Evolutionary conservation across 2,329 filamentous ascomycete genomes (phyloP).

Genomic region (Dactylonectria estremocensis): DNA sequence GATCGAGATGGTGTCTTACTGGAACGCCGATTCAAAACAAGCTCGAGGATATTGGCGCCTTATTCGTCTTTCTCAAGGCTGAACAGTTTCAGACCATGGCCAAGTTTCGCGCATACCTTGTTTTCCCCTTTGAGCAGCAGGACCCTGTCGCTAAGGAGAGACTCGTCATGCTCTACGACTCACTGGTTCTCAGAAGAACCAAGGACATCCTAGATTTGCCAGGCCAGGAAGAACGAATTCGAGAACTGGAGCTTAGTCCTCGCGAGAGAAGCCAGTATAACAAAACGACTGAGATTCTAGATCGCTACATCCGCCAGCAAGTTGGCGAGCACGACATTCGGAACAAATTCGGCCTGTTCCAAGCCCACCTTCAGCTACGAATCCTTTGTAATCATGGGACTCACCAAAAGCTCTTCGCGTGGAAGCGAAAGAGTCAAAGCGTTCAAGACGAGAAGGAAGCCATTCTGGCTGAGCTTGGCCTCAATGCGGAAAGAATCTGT

Average conservation of each 20-base stretch:
- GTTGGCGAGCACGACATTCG: constrained; percentile 53
- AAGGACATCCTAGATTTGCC: constrained; percentile 59
- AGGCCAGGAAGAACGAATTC: constrained; percentile 1
- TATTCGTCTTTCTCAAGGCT: constrained; percentile 61
- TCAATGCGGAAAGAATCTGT: constrained; percentile 47
- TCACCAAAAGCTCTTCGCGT: constrained; percentile 61
- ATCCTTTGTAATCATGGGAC: constrained; percentile 67
- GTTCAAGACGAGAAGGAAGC: constrained; percentile 51
- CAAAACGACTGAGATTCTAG: constrained; percentile 54
- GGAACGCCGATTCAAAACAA: constrained; percentile 70
- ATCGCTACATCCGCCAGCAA: constrained; percentile 55
- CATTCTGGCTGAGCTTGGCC: constrained; percentile 38
- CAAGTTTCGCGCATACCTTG: constrained; percentile 61
- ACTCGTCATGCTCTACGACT: constrained; percentile 53
- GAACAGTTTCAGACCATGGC: constrained; percentile 39
- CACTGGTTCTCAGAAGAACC: constrained; percentile 59
- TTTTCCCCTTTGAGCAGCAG: constrained; percentile 55
- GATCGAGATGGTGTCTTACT: constrained; percentile 67
- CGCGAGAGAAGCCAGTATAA: constrained; percentile 53
- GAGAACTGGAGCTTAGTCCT: constrained; percentile 17
- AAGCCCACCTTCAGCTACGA: constrained; percentile 61
- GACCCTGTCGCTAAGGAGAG: constrained; percentile 46
- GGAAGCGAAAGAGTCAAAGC: constrained; percentile 51
- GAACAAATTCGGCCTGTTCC: constrained; percentile 62
- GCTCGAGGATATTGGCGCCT: constrained; percentile 65